Evolutionary conservation across 2,329 filamentous ascomycete genomes (phyloP), one percentile per base, ranked within the genome.

Genomic region (Furcasterigmium sp.): DNA sequence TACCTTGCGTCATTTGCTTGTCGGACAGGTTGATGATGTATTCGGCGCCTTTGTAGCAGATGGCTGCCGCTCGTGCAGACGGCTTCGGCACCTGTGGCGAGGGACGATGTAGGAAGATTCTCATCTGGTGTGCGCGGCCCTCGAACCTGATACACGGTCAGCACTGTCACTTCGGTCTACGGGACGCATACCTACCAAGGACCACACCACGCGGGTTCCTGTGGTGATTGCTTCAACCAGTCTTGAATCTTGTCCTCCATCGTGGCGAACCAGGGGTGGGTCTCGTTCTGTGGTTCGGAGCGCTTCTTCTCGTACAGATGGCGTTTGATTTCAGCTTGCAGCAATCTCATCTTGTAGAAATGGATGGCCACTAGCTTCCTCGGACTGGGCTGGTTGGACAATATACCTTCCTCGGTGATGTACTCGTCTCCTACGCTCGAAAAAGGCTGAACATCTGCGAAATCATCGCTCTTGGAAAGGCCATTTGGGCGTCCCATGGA

Each of bases 1-100:
- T 82, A 13, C 78, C 76, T 14, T 77, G 82, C 51, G 84, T 78
- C 57, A 95, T 85, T 61, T 95, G 90, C 55, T 85, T 82, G 57
- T 80, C 81, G 36, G 90, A 85, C 59, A 91, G 80, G 51, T 84
- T 76, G 54, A 96, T 87, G 57, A 95, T 91, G 62, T 82, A 87
- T 10, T 83, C 75, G 37, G 88, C 84, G 32, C 88, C 90, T 37
- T 93, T 83, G 56, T 86, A 96, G 59, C 91, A 97, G 52, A 82
- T 84, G 25, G 78, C 69, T 2, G 91, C 91, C 1, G 91, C 89
- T n/a, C 76, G 68, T 8, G 84, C 63, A 0, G 89, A 91, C 0
- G 93, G 93, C 48, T 87, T 84, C 0, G 91, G 87, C 3, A 97
- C 82, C 60, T 97, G 93, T 1, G 93, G 93, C 2, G 89, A 95